These are phyloP conservation scores for Asparagopsis taxiformis DNA, from an alignment of 31 red algal species.

Conservation along the genomic window DNA sequence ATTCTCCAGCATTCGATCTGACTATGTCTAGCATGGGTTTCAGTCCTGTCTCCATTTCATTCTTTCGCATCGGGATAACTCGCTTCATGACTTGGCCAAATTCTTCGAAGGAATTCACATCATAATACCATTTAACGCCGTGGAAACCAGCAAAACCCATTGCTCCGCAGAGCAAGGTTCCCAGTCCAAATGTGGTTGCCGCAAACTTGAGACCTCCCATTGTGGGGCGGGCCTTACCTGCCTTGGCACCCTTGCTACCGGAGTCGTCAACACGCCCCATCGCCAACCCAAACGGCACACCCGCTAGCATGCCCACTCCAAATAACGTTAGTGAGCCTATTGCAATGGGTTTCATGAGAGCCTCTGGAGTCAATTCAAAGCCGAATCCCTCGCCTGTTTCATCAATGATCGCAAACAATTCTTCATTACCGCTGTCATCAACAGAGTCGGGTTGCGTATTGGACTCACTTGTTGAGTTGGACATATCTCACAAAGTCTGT, in stretches of 20 bases:
- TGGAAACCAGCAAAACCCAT: conserved; percentile 50
- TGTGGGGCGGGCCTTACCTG: conserved; percentile 20
- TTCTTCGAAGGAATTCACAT: conserved; percentile 43
- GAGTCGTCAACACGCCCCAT: conserved; percentile 50
- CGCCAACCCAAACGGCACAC: conserved; percentile 50
- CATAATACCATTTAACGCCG: conserved; percentile 37
- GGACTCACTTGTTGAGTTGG: too few species aligned
- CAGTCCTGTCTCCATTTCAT: conserved; percentile 48
- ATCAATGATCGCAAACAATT: conserved; percentile 63
- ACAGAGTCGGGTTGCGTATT: too few species aligned
- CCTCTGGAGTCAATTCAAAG: conserved; percentile 57
- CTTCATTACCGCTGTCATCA: too few species aligned
- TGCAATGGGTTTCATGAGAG: conserved; percentile 57
- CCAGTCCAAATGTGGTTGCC: conserved; percentile 54
- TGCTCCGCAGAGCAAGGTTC: conserved; percentile 50
- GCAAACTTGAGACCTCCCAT: conserved; percentile 62
- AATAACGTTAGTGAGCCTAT: conserved; percentile 32
- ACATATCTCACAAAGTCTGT: too few species aligned
- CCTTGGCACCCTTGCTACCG: conserved; percentile 13
- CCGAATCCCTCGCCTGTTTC: conserved; percentile 65
- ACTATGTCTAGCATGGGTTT: conserved; percentile 36
- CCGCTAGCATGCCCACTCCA: conserved; percentile 53
- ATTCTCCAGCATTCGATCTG: conserved; percentile 38
- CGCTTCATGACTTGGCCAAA: conserved; percentile 60
- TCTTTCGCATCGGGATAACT: conserved; percentile 21